A percentile compares a stretch with the other conserved stretches of the same genome.
phyloP scores from a whole-genome alignment of 1,139 yeast genomes.

The Protomyces lactucae-debilis region DNA sequence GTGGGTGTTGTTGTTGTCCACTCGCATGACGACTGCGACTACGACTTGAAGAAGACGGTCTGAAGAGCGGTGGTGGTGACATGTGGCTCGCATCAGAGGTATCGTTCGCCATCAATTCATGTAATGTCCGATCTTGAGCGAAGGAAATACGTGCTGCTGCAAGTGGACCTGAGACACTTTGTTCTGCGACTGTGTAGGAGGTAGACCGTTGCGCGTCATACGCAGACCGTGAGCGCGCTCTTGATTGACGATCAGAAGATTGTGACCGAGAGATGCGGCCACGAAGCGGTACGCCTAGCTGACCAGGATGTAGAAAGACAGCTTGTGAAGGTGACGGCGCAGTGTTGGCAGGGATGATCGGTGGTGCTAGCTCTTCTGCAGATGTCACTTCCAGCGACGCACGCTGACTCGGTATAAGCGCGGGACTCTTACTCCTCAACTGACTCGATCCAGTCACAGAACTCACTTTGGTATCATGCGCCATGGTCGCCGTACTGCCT shows the following conservation, averaged over 20 bases:
- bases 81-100: neutral
- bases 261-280: neutral
- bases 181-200: neutral
- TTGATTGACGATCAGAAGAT: neutral
- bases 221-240: neutral
- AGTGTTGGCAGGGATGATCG: neutral
- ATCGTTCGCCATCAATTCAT: neutral
- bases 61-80: neutral
- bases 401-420: neutral
- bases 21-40: neutral
- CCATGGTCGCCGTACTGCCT: neutral
- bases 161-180: neutral
- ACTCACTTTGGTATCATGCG: no score
- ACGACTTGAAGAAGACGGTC: neutral
- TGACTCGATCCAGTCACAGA: neutral
- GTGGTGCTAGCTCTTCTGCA: neutral
- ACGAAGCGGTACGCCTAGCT: neutral
- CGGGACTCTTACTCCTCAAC: neutral
- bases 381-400: neutral
- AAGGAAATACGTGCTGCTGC: slow-evolving; percentile 18
- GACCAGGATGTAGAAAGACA: neutral
- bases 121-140: slow-evolving; percentile 20
- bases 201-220: neutral
- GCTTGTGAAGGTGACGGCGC: neutral
- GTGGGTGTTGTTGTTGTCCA: neutral